These are phyloP conservation scores for Trichosporon faecale DNA, from an alignment of 1,284 basidiomycete genomes.

Conservation along the genomic window DNA sequence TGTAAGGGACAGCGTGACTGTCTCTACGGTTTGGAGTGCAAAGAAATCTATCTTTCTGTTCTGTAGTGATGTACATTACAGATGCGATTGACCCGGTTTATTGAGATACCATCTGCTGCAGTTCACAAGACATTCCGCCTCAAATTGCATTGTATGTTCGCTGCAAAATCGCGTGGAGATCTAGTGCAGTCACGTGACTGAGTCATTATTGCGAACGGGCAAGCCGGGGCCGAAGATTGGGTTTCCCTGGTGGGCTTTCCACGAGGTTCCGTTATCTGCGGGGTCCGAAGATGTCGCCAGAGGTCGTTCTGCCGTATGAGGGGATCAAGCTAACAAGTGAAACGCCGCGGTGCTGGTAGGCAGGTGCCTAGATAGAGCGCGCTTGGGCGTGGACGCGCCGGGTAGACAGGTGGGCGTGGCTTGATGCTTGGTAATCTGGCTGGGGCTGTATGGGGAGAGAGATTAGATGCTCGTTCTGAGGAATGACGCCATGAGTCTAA, in stretches of 20 bases:
- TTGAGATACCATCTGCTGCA: slow-evolving; percentile 8
- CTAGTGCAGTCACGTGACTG: not conserved
- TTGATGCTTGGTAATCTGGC: too few species aligned
- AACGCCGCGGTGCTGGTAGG: not conserved
- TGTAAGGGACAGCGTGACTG: slow-evolving; percentile 10
- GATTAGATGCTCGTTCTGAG: not conserved
- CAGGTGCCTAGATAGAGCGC: not conserved
- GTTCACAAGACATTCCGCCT: too few species aligned
- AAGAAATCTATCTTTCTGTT: slow-evolving; percentile 5
- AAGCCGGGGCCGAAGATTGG: not conserved
- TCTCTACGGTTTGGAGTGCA: not conserved
- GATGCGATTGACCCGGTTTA: slow-evolving; percentile 22
- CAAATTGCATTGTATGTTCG: not conserved
- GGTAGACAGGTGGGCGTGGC: too few species aligned
- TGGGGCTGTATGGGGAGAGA: not conserved
- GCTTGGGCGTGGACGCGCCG: too few species aligned
- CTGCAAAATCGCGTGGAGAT: too few species aligned
- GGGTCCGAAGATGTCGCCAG: not conserved
- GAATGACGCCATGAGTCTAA: not conserved
- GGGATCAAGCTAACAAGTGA: too few species aligned
- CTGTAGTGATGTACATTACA: slow-evolving; percentile 17
- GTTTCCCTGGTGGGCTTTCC: not conserved
- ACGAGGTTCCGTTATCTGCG: not conserved
- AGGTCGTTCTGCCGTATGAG: too few species aligned
- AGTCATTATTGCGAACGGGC: too few species aligned